phyloP scores from a whole-genome alignment of 177 flowering plant species.

The Vitis hybrid region DNA sequence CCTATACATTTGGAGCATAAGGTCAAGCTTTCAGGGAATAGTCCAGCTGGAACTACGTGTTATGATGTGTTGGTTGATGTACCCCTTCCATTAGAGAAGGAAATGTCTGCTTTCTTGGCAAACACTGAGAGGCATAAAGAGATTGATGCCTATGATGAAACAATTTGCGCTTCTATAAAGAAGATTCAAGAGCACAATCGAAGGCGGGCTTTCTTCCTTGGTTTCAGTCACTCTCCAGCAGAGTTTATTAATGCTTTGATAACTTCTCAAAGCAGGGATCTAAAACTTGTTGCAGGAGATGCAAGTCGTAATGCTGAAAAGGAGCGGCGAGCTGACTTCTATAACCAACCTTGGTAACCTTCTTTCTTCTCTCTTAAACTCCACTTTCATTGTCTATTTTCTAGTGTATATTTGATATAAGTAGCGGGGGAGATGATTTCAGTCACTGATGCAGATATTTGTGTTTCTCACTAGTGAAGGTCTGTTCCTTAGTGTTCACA shows the following conservation, averaged over 20 bases:
- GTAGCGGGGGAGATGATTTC: too few relatives aligned
- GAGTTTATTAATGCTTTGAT: constrained; percentile 81
- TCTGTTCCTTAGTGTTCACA: too few relatives aligned
- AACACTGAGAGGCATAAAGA: constrained; percentile 67
- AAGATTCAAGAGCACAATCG: constrained; percentile 79
- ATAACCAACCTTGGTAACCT: constrained; percentile 84
- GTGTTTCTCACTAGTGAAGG: not conserved
- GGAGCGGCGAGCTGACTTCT: constrained; percentile 78
- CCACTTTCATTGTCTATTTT: not conserved
- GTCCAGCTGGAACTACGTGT: constrained; percentile 73
- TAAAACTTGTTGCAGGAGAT: constrained; percentile 82
- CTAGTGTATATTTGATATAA: not conserved
- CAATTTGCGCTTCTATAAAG: constrained; percentile 65
- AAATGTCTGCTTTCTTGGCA: constrained; percentile 64
- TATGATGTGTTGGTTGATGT: constrained; percentile 84
- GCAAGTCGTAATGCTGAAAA: constrained; percentile 69
- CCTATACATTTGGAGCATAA: constrained; percentile 79
- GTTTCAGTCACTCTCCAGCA: constrained; percentile 94
- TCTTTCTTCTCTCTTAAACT: not conserved
- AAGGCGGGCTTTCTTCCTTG: constrained; percentile 83
- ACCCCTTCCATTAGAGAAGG: constrained; percentile 73
- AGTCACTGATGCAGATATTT: not conserved
- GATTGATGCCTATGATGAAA: constrained; percentile 77
- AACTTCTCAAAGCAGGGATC: constrained; percentile 82
- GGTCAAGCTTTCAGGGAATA: constrained; percentile 77